phyloP scores from a whole-genome alignment of 176 grass and related monocot species.

The Cocos nucifera region DNA sequence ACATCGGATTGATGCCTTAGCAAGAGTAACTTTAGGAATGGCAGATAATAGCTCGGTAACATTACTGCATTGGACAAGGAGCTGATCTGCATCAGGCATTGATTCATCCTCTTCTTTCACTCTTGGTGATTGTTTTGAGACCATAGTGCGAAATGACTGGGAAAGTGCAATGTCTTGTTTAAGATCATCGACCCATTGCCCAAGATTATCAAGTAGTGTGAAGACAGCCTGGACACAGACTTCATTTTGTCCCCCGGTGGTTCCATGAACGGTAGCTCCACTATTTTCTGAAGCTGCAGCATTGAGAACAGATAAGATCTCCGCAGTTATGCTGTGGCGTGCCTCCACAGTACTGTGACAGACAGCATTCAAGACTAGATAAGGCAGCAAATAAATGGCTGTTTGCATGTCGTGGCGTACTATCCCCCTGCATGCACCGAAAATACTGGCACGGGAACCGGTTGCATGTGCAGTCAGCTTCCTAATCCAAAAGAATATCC shows the following conservation, averaged over 20 bases:
- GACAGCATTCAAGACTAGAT: constrained; percentile 91
- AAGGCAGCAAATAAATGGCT: constrained; percentile 77
- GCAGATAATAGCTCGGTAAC: constrained; percentile 70
- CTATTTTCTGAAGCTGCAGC: constrained; percentile 85
- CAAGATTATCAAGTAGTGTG: constrained; percentile 96
- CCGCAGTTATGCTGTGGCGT: constrained; percentile 75
- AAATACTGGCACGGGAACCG: constrained; percentile 72
- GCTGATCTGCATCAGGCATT: constrained; percentile 40
- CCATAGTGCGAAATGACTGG: constrained; percentile 34
- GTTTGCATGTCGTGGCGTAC: constrained; percentile 91
- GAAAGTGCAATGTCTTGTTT: constrained; percentile 86
- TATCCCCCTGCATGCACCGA: constrained; percentile 82
- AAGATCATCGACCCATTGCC: constrained; percentile 95
- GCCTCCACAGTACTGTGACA: constrained; percentile 78
- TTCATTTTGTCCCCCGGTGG: constrained; percentile 69
- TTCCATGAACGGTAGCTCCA: constrained; percentile 60
- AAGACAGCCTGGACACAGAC: constrained; percentile 93
- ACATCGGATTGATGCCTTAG: constrained; percentile 80
- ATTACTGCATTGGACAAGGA: constrained; percentile 69
- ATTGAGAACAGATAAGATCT: constrained; percentile 79
- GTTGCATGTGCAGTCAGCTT: constrained; percentile 65
- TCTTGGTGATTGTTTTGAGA: constrained; percentile 39
- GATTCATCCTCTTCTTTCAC: constrained; percentile 37
- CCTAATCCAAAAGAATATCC: constrained; percentile 93
- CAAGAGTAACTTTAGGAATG: constrained; percentile 92